Percentiles rank a stretch among this genome's conserved stretches.
Evolutionary conservation across 139 green algal genomes (phyloP).

Genomic region (Diplosphaera chodatii): DNA sequence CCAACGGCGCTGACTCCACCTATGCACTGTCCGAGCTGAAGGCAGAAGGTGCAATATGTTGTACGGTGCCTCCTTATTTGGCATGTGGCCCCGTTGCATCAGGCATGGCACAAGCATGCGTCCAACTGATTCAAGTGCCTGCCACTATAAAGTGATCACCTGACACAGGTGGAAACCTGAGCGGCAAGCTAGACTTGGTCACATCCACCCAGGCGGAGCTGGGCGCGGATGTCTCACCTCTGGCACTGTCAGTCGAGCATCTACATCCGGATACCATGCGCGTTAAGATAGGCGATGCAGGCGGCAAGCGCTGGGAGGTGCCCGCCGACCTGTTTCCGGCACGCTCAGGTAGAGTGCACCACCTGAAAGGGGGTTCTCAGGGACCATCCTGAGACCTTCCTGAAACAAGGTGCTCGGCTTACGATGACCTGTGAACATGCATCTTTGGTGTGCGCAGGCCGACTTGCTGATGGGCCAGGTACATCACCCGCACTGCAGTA

Average conservation of each 20-base stretch:
- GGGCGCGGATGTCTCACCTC: constrained; percentile 18
- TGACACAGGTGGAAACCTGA: constrained; percentile 1
- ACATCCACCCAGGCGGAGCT: constrained; percentile 24
- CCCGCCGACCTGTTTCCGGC: constrained; percentile 12
- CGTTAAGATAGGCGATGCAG: constrained; percentile 18
- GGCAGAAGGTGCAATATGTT: no score
- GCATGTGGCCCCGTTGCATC: no score
- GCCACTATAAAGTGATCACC: no score
- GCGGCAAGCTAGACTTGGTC: constrained; percentile 9
- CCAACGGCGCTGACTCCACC: no score
- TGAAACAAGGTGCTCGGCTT: background rate
- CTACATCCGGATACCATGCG: constrained; percentile 12
- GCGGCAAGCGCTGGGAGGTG: constrained; percentile 28
- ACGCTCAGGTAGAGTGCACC: background rate
- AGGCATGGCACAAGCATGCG: no score
- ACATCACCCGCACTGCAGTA: background rate
- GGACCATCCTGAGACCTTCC: background rate
- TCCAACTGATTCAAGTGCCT: no score
- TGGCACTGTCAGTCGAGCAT: background rate
- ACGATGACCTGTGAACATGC: no score
- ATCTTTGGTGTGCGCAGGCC: background rate
- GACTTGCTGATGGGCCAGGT: no score
- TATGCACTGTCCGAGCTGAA: no score
- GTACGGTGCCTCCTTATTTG: no score
- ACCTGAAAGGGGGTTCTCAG: no score